Evolutionary conservation across 108 stramenopile genomes (phyloP).

Genomic region (Skeletonema tropicum): DNA sequence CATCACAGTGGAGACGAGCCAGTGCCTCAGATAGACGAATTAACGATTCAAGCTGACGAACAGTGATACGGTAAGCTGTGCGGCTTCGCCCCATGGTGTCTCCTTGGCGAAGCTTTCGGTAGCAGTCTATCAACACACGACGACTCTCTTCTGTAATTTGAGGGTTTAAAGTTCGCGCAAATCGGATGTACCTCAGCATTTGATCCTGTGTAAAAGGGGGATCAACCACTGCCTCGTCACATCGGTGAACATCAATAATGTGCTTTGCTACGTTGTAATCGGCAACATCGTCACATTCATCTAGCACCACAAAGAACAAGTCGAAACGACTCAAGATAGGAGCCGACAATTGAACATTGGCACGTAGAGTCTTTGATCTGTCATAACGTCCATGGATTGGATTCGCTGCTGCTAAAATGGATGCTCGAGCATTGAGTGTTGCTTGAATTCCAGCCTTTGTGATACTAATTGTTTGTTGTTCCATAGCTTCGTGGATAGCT

Average conservation of each 20-base stretch:
- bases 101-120: constrained; percentile 93
- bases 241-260: constrained; percentile 94
- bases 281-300: constrained; percentile 94
- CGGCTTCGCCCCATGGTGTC: constrained; percentile 93
- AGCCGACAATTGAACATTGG: constrained; percentile 94
- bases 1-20: constrained; percentile 93
- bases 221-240: constrained; percentile 63
- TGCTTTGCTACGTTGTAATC: constrained; percentile 95
- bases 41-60: constrained; percentile 98
- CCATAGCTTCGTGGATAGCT: constrained; percentile 98
- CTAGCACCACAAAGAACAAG: constrained; percentile 98
- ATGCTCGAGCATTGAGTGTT: constrained; percentile 97
- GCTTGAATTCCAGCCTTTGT: constrained; percentile 99
- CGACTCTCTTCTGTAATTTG: constrained; percentile 85
- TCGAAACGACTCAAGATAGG: constrained; percentile 99
- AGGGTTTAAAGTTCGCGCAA: constrained; percentile 92
- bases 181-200: constrained; percentile 95
- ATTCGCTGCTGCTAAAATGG: constrained; percentile 99
- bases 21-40: constrained; percentile 97
- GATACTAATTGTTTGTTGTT: constrained; percentile 99
- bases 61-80: constrained; percentile 98
- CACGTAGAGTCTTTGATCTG: constrained; percentile 94
- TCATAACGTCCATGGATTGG: constrained; percentile 99
- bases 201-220: constrained; percentile 89
- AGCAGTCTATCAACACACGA: constrained; percentile 94